Evolutionary conservation across 2,329 filamentous ascomycete genomes (phyloP).

Genomic region (Neofusicoccum parvum): DNA sequence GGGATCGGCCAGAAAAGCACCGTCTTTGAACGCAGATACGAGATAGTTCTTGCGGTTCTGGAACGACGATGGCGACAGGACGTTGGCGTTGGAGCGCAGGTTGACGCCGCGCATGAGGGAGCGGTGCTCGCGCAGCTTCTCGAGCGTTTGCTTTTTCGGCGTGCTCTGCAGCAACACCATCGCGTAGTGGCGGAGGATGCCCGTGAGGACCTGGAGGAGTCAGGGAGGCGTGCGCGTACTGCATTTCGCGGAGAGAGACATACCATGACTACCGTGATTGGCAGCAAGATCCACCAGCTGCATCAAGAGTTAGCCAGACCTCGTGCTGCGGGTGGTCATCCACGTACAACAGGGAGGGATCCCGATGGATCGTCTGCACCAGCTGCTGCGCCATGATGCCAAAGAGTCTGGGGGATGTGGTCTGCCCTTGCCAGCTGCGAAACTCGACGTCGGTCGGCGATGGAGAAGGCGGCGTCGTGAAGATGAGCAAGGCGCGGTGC

Average conservation of each 20-base stretch:
- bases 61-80: constrained; percentile 77
- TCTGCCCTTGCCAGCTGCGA: background rate
- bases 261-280: constrained; percentile 97
- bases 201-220: constrained; percentile 68
- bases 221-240: constrained; percentile 22
- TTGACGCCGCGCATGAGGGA: constrained; percentile 81
- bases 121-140: constrained; percentile 80
- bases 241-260: constrained; percentile 13
- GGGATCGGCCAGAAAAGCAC: constrained; percentile 86
- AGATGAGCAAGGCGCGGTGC: constrained; percentile 10
- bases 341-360: constrained; percentile 94
- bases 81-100: constrained; percentile 79
- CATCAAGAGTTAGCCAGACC: constrained; percentile 23
- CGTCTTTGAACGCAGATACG: constrained; percentile 78
- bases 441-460: background rate
- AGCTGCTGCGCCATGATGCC: constrained; percentile 76
- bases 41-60: constrained; percentile 78
- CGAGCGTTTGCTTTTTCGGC: constrained; percentile 79
- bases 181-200: constrained; percentile 93
- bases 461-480: constrained; percentile 10
- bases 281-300: constrained; percentile 98
- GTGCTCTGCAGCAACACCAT: constrained; percentile 84
- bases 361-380: constrained; percentile 94
- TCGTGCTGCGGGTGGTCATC: constrained; percentile 15
- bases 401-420: background rate